Evolutionary conservation across 2,329 filamentous ascomycete species (phyloP).

Genomic region (Microascus cirrosus): DNA sequence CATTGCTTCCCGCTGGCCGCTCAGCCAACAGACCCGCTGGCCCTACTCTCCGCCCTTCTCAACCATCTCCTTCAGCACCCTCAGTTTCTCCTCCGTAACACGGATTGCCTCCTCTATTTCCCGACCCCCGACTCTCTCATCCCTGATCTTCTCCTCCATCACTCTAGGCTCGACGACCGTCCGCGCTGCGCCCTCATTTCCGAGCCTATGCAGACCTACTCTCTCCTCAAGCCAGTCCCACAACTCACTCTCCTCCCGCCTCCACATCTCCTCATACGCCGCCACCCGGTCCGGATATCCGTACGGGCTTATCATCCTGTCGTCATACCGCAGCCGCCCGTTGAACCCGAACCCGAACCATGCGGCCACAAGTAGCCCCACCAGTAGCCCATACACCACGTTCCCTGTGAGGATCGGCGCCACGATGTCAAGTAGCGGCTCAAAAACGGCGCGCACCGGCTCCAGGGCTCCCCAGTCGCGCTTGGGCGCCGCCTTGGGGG

Average conservation of each 20-base stretch:
- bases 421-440: conserved; percentile 59
- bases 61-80: conserved; percentile 60
- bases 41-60: conserved; percentile 30
- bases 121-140: conserved; percentile 55
- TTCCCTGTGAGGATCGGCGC: conserved; percentile 65
- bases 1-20: background rate
- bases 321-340: conserved; percentile 18
- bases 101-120: conserved; percentile 72
- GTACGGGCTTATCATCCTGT: conserved; percentile 23
- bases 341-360: conserved; percentile 57
- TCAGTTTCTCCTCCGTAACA: conserved; percentile 77
- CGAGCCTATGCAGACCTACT: conserved; percentile 56
- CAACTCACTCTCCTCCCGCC: conserved; percentile 72
- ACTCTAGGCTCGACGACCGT: conserved; percentile 43
- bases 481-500: conserved; percentile 27
- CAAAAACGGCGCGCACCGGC: conserved; percentile 57
- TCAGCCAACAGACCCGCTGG: background rate
- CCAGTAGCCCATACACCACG: conserved; percentile 63
- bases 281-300: conserved; percentile 55
- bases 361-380: conserved; percentile 60
- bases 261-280: conserved; percentile 91
- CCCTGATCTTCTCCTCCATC: conserved; percentile 46
- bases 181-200: conserved; percentile 24
- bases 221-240: conserved; percentile 93
- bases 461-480: conserved; percentile 72